These are phyloP conservation scores for Ogataea dorogensis DNA, from an alignment of 805 yeast species.

Conservation along the genomic window DNA sequence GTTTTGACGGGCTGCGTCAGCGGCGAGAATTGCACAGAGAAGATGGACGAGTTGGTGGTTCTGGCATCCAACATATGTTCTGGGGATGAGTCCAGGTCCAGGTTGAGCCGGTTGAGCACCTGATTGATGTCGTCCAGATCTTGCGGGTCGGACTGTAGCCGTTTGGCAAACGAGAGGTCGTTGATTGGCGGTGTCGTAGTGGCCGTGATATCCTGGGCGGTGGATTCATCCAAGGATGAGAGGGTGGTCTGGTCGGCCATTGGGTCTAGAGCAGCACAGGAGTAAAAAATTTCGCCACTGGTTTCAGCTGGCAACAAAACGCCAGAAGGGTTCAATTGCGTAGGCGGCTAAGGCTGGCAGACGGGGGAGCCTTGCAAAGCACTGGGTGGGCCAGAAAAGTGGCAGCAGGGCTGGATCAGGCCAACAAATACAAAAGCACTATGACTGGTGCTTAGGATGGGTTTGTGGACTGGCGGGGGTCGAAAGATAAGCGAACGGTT, in stretches of 20 bases:
- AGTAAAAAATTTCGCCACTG: conserved; percentile 14
- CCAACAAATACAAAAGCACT: conserved; percentile 5
- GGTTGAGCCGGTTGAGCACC: conserved; percentile 45
- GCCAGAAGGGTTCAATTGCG: conserved; percentile 8
- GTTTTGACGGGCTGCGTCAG: conserved; percentile 18
- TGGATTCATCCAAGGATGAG: conserved; percentile 32
- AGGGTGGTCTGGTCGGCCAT: conserved; percentile 38
- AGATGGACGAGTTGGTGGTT: conserved; percentile 18
- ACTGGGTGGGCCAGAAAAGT: not conserved
- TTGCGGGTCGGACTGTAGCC: conserved; percentile 13
- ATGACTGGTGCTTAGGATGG: no score
- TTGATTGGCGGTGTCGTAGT: conserved; percentile 35
- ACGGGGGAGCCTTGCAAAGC: not conserved
- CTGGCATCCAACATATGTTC: conserved; percentile 7
- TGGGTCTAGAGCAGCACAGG: conserved; percentile 8
- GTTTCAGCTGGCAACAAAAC: conserved; percentile 3
- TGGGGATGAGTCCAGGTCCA: conserved; percentile 33
- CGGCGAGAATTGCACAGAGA: conserved; percentile 29
- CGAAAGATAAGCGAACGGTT: not conserved
- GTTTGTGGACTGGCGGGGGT: no score
- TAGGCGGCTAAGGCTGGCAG: conserved; percentile 1
- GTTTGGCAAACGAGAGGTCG: conserved; percentile 22
- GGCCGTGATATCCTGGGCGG: conserved; percentile 27
- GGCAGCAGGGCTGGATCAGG: conserved; percentile 7
- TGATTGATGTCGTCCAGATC: conserved; percentile 44